phyloP scores from a whole-genome alignment of 331 rosid species.

The Erythrophleum ivorense region DNA sequence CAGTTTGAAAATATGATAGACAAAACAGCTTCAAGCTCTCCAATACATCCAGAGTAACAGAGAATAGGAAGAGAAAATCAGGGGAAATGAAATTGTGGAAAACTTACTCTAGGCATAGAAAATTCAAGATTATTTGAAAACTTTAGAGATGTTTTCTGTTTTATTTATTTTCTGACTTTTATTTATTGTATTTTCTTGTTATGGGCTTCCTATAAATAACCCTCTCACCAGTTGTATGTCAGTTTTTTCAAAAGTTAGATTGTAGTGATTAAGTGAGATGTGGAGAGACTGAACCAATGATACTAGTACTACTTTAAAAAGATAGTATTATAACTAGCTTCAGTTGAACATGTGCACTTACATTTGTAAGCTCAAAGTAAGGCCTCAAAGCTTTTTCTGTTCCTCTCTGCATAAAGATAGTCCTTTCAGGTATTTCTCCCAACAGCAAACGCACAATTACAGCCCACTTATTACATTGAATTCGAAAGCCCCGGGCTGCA shows the following conservation, averaged over 20 bases:
- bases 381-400: constrained; percentile 94
- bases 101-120: too few species aligned
- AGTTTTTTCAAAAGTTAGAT: neutral
- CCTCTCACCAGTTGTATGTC: too few species aligned
- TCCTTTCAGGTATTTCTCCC: constrained; percentile 98
- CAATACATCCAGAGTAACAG: too few species aligned
- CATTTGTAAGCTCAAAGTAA: constrained; percentile 97
- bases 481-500: constrained; percentile 94
- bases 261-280: neutral
- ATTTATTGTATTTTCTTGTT: too few species aligned
- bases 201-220: too few species aligned
- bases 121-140: too few species aligned
- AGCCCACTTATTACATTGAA: constrained; percentile 99
- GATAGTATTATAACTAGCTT: constrained; percentile 2
- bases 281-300: neutral
- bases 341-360: constrained; percentile 49
- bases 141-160: too few species aligned
- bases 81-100: too few species aligned
- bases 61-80: too few species aligned
- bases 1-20: too few species aligned
- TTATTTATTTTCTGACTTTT: too few species aligned
- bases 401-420: constrained; percentile 96
- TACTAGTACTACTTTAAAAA: neutral
- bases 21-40: too few species aligned
- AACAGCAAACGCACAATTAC: constrained; percentile 76